Percentiles rank a stretch among this genome's conserved stretches.
phyloP scores from a whole-genome alignment of 2,329 filamentous ascomycete genomes.

The Capronia americana region DNA sequence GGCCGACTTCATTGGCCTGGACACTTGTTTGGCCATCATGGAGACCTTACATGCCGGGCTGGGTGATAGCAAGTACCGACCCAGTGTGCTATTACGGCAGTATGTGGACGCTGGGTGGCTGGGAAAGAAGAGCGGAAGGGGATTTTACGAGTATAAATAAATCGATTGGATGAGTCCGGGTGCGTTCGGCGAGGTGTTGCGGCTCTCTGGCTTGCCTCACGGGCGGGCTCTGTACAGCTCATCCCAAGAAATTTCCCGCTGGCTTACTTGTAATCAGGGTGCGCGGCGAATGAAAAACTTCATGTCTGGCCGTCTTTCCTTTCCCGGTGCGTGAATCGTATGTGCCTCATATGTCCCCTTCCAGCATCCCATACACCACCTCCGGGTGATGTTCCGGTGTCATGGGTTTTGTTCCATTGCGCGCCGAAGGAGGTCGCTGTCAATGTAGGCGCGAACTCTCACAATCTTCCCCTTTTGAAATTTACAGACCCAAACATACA shows the following conservation, averaged over 20 bases:
- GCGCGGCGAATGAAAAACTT: neutral
- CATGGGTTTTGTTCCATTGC: conserved; percentile 27
- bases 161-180: neutral
- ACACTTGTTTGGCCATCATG: conserved; percentile 97
- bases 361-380: neutral
- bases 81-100: conserved; percentile 82
- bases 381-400: neutral
- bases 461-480: conserved; percentile 25
- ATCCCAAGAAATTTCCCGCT: too few relatives aligned
- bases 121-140: conserved; percentile 96
- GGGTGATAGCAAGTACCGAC: conserved; percentile 93
- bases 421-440: conserved; percentile 24
- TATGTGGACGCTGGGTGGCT: conserved; percentile 99
- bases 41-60: conserved; percentile 89
- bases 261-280: neutral
- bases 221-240: too few relatives aligned
- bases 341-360: neutral
- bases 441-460: conserved; percentile 28
- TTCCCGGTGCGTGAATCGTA: neutral
- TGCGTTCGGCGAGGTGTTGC: neutral
- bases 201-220: neutral
- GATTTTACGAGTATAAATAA: conserved; percentile 80
- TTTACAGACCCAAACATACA: conserved; percentile 26
- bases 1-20: conserved; percentile 95
- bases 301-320: neutral